Base-by-base conservation (phyloP, 1,284 basidiomycete genomes). In the Cutaneotrichosporon mucoides region DNA sequence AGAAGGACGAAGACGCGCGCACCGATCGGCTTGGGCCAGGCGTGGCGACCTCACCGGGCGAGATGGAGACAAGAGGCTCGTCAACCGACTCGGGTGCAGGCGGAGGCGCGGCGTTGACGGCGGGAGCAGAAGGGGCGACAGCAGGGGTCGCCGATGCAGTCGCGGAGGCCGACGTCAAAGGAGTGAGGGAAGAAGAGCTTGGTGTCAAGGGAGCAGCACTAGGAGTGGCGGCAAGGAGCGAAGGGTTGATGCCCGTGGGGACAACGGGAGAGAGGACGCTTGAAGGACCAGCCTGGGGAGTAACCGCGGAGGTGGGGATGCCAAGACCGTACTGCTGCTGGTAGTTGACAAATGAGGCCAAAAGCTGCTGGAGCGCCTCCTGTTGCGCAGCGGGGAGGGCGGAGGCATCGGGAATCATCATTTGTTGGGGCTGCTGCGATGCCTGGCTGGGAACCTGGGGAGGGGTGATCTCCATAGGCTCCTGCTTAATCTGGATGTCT, bases 301-400 rank as follows among this genome's bases (percentile, higher is more conserved):
- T 24, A 24, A 24, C 24, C 24, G 24, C 24, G 24, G 24, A 24
- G 38, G 38, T 12, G 9, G 38, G 38, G 9, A 40, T 40, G 8
- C 38, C 38, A 8, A 40, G 11, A 33, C 71, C 71, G 46, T 65
- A 73, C 56, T 66, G 58, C 38, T 64, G 57, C 59, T 73, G 70
- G 55, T 75, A 75, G 40, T 68, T 64, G 42, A 73, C 58, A 15
- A 75, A 68, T 56, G 71, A 73, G 42, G 59, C 53, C 52, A 75
- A 65, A 9, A 76, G 61, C 52, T 76, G 69, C 56, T 73, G 70
- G 11, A 76, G 62, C 1, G 73, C 72, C 6, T 54, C 51, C 61
- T 76, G 75, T 51, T 76, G 73, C 33, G 72, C 70, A n/a, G 57
- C 49, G 8, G 72, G 73, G 7, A 74, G 65, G 24, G 60, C 65